These are phyloP conservation scores for Trichomonascus vanleenenianus DNA, from an alignment of 805 yeast species.

Conservation along the genomic window DNA sequence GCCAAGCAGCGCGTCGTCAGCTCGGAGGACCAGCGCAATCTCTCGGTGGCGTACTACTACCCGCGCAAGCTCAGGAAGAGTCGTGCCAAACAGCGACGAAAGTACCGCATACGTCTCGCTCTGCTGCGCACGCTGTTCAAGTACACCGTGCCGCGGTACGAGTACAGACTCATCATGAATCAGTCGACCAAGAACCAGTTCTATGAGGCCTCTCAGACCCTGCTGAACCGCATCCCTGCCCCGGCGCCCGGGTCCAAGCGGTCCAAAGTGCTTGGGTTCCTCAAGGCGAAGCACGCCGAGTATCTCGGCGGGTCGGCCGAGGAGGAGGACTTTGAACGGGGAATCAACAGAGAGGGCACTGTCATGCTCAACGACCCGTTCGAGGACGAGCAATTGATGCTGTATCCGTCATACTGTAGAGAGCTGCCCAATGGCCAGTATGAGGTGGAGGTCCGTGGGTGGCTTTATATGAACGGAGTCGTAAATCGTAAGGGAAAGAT, in stretches of 20 bases:
- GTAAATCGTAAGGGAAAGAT: conserved; percentile 65
- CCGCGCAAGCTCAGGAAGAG: no score
- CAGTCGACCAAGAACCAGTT: no score
- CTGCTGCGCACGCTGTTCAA: no score
- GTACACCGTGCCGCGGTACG: no score
- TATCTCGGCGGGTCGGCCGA: conserved; percentile 4
- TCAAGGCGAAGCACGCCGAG: conserved; percentile 13
- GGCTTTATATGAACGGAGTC: conserved; percentile 60
- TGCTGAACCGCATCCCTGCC: conserved; percentile 2
- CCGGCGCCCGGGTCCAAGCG: conserved; percentile 4
- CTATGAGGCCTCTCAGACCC: neutral
- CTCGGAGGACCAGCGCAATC: no score
- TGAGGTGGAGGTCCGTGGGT: conserved; percentile 62
- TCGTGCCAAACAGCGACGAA: no score
- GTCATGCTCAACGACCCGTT: conserved; percentile 16
- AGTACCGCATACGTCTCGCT: no score
- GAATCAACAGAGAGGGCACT: neutral
- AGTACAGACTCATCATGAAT: no score
- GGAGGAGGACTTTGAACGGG: conserved; percentile 7
- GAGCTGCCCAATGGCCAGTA: conserved; percentile 29
- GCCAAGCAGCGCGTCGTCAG: no score
- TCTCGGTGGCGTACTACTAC: no score
- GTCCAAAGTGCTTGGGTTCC: conserved; percentile 12
- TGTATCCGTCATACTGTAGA: conserved; percentile 52
- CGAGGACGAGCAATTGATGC: conserved; percentile 49